phyloP scores from a whole-genome alignment of 1,139 yeast species.

The Geotrichum reessii region DNA sequence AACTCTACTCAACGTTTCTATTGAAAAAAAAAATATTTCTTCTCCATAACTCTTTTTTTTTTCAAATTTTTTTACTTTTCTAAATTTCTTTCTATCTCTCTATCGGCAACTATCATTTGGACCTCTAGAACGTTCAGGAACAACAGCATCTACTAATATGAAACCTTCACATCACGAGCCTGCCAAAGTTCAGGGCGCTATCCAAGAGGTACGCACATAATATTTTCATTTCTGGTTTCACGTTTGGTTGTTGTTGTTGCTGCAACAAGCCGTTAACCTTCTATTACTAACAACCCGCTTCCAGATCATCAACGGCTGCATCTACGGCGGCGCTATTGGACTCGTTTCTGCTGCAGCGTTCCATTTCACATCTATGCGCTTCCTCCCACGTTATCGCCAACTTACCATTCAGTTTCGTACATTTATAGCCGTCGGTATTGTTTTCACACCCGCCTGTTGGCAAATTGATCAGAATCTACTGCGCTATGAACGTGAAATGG shows the following conservation, averaged over 20 bases:
- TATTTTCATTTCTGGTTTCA: neutral
- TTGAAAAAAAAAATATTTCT: no score
- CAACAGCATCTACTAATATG: constrained; percentile 18
- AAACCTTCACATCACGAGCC: constrained; percentile 34
- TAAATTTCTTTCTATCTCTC: neutral
- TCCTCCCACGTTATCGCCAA: constrained; percentile 27
- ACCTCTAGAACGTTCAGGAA: neutral
- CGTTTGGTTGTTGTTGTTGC: neutral
- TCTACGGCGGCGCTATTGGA: constrained; percentile 29
- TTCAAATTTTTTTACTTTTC: neutral
- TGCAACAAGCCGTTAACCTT: neutral
- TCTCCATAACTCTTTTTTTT: neutral
- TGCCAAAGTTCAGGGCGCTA: constrained; percentile 30
- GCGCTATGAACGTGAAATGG: constrained; percentile 27
- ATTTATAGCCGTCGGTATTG: constrained; percentile 29
- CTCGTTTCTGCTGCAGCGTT: constrained; percentile 26
- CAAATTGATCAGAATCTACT: constrained; percentile 27
- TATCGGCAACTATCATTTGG: neutral
- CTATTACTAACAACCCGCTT: neutral
- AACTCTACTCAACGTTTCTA: neutral
- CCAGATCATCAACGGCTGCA: constrained; percentile 28
- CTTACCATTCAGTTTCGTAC: constrained; percentile 31
- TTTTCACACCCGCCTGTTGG: constrained; percentile 30
- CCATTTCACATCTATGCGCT: constrained; percentile 20
- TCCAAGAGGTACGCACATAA: constrained; percentile 26